Evolutionary conservation across 768 basidiomycete genomes (phyloP), one percentile per base, ranked within the genome.

Genomic region (Clitopilus passeckerianus): DNA sequence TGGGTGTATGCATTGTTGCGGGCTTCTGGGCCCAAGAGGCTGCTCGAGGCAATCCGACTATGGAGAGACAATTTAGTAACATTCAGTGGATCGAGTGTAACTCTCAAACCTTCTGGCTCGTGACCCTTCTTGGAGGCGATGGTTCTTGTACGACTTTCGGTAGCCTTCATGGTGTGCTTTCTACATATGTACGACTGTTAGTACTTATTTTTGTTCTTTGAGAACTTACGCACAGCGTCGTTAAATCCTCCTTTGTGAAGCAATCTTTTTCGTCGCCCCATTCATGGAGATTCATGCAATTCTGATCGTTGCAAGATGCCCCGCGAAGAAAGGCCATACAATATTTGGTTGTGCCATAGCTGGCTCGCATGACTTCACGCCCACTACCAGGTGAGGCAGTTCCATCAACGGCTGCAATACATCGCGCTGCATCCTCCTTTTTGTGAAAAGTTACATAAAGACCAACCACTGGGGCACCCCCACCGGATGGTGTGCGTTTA

Each of bases 181-280:
- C 93, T 94, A 63, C 6, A 46, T 5, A 34, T 59, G 34, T 59
- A 53, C 58, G 14, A 5, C n/a, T 9, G 37, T 41, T n/a, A 41
- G 37, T 41, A 41, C 2, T 9, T 41, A 9, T 64, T 56, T 59
- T 53, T 57, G 46, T 57, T 54, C 52, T 57, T 54, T 23, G 1
- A n/a, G 30, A 52, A 33, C 56, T 46, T 18, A 71, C 78, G 53
- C 69, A 96, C 94, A 95, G 74, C 0, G 95, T 96, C 23, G 93
- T 90, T 59, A 96, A 77, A 72, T 98, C 96, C 71, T 98, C 95
- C 74, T 95, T 95, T 0, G 95, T 95, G 70, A 97, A 95, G 67
- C 93, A 95, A 72, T 99, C 97, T 58, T 93, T 91, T 74, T 98
- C 96, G 61, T 98, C 97, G 34, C 95, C 97, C 93, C 94, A 97